Conservation (phyloP, 2,329 filamentous ascomycete species). For the Coleophoma crateriformis region DNA sequence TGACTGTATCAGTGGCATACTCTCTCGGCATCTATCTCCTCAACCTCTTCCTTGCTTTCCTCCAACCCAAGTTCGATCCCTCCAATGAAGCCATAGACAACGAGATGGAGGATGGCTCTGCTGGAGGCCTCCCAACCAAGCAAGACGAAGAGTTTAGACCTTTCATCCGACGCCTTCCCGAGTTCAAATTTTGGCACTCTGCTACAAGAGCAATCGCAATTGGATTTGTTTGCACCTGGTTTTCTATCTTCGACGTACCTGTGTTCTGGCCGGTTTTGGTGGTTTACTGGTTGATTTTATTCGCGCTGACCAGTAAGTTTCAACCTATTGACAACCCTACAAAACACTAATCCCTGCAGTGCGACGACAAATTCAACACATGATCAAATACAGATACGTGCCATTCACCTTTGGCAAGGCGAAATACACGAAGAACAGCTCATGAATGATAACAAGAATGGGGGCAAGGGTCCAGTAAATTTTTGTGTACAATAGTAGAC, state of each 20-base stretch:
- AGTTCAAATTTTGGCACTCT: conserved; percentile 99
- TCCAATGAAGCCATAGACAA: conserved; percentile 87
- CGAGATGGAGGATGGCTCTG: conserved; percentile 90
- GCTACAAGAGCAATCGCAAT: conserved; percentile 83
- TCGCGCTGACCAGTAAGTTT: conserved; percentile 84
- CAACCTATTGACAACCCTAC: too few species aligned
- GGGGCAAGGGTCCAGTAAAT: too few species aligned
- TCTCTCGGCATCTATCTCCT: conserved; percentile 97
- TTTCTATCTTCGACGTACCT: conserved; percentile 89
- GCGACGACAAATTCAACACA: conserved; percentile 99
- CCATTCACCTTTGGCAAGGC: conserved; percentile 90
- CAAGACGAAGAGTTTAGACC: conserved; percentile 96
- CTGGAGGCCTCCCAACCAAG: conserved; percentile 81
- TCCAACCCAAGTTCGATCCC: conserved; percentile 97
- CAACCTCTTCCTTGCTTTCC: conserved; percentile 97
- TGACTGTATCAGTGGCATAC: conserved; percentile 68
- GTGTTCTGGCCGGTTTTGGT: conserved; percentile 99
- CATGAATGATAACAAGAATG: conserved; percentile 11
- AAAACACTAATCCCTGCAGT: conserved; percentile 44
- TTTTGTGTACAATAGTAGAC: too few species aligned
- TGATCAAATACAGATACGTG: conserved; percentile 99
- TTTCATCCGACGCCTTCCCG: conserved; percentile 90
- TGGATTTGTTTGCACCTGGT: conserved; percentile 85
- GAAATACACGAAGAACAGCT: conserved; percentile 63
- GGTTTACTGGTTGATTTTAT: conserved; percentile 97